phyloP scores from a whole-genome alignment of 352 stramenopile genomes.

The Aphanomyces euteiches region DNA sequence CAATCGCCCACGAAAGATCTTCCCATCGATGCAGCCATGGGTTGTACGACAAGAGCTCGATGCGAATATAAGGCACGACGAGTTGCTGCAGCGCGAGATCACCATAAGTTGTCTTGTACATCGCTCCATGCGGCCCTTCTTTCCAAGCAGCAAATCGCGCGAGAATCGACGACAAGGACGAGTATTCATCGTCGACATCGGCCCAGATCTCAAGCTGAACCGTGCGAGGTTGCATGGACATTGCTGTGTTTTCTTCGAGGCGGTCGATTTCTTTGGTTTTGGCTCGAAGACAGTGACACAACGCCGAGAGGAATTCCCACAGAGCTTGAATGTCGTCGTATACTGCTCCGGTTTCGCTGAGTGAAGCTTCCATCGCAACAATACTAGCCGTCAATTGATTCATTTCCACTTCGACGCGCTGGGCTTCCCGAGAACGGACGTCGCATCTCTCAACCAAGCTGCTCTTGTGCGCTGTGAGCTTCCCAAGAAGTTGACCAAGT shows the following conservation, averaged over 20 bases:
- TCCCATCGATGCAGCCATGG: slow-evolving; percentile 20
- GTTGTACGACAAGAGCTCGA: slow-evolving; percentile 3
- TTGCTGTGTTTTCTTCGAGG: neutral
- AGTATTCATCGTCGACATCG: slow-evolving; percentile 27
- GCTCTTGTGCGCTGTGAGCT: neutral
- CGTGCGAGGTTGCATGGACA: neutral
- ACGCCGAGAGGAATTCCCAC: slow-evolving; percentile 22
- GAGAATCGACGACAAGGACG: neutral
- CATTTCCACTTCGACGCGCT: slow-evolving; percentile 8
- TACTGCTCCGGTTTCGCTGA: neutral
- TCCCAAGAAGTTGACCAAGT: neutral
- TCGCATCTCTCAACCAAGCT: slow-evolving; percentile 3
- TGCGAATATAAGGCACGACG: slow-evolving; percentile 18
- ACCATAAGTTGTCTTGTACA: slow-evolving; percentile 19
- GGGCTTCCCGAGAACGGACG: slow-evolving; percentile 4
- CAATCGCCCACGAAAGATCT: neutral
- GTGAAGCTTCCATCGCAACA: neutral
- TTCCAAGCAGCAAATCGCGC: slow-evolving; percentile 21
- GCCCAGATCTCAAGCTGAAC: slow-evolving; percentile 1
- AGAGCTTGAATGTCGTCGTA: slow-evolving; percentile 18
- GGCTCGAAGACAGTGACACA: slow-evolving; percentile 24
- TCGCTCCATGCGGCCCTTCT: neutral
- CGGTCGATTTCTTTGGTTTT: neutral
- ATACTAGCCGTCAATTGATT: neutral
- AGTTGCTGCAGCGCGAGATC: slow-evolving; percentile 21